These are phyloP conservation scores for Phialocephala subalpina DNA, from an alignment of 2,329 filamentous ascomycete species.

Conservation along the genomic window DNA sequence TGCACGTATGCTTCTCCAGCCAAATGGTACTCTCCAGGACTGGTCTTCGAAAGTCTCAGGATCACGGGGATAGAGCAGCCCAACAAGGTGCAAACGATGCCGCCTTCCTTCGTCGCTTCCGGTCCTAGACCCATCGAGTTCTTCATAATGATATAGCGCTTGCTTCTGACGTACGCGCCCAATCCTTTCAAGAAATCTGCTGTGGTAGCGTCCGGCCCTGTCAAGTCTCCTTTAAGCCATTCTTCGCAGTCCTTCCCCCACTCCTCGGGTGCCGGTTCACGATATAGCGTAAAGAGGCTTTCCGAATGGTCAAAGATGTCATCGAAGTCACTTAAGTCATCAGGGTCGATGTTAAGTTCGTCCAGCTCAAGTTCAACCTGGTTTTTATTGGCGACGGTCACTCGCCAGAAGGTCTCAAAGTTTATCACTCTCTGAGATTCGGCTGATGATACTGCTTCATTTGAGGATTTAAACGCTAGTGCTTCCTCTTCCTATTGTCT, in stretches of 20 bases:
- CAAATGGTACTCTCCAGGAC: neutral
- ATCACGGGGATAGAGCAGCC: constrained; percentile 21
- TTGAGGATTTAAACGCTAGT: neutral
- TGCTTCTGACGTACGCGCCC: neutral
- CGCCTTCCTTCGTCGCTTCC: constrained; percentile 2
- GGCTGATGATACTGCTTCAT: neutral
- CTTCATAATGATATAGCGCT: neutral
- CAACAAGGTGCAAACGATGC: constrained; percentile 14
- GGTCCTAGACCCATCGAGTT: neutral
- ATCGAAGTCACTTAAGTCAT: neutral
- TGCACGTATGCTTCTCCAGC: constrained; percentile 26
- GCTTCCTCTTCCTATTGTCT: neutral
- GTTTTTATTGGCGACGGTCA: neutral
- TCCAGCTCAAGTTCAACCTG: neutral
- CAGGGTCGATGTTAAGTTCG: neutral
- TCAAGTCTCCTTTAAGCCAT: neutral
- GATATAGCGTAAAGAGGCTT: neutral
- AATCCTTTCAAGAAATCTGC: neutral
- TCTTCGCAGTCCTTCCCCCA: neutral
- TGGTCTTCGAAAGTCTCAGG: constrained; percentile 7
- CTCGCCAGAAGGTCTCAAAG: neutral
- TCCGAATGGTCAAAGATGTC: neutral
- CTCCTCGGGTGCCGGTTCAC: neutral
- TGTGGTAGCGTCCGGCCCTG: neutral
- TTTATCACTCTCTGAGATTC: neutral